These are phyloP conservation scores for Mortierella polycephala DNA, from an alignment of 371 early-diverging fungal species.

Conservation along the genomic window DNA sequence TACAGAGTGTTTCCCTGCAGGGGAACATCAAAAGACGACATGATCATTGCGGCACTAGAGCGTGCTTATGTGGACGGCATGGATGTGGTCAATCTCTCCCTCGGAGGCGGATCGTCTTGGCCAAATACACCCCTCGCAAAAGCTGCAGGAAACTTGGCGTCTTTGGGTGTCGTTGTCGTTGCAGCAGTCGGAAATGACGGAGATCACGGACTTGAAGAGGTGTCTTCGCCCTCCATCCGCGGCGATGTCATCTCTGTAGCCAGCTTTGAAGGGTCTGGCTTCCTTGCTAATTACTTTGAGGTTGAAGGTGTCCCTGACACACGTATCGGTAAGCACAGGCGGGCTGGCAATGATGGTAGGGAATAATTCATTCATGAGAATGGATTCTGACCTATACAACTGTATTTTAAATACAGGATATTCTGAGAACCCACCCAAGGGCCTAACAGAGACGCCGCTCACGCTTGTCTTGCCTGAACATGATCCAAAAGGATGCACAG, in stretches of 20 bases:
- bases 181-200: slow-evolving; percentile 82
- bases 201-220: slow-evolving; percentile 68
- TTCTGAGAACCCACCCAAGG: slow-evolving; percentile 4
- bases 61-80: slow-evolving; percentile 66
- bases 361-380: too few species aligned
- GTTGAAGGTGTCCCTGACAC: slow-evolving; percentile 6
- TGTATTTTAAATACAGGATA: slow-evolving; percentile 5
- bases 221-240: slow-evolving; percentile 71
- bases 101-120: slow-evolving; percentile 72
- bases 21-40: slow-evolving; percentile 66
- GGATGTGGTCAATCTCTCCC: slow-evolving; percentile 74
- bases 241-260: slow-evolving; percentile 73
- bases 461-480: slow-evolving; percentile 13
- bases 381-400: neutral
- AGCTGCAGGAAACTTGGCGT: slow-evolving; percentile 56
- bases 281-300: slow-evolving; percentile 48
- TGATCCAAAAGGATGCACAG: slow-evolving; percentile 62
- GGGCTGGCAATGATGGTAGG: too few species aligned
- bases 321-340: slow-evolving; percentile 23
- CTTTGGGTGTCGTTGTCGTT: slow-evolving; percentile 61
- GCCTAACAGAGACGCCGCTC: slow-evolving; percentile 8
- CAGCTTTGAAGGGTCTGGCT: slow-evolving; percentile 70
- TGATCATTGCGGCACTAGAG: slow-evolving; percentile 73
- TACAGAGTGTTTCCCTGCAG: slow-evolving; percentile 75
- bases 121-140: slow-evolving; percentile 56